phyloP scores from a whole-genome alignment of 2,329 filamentous ascomycete genomes.

The Clarireedia homoeocarpa region DNA sequence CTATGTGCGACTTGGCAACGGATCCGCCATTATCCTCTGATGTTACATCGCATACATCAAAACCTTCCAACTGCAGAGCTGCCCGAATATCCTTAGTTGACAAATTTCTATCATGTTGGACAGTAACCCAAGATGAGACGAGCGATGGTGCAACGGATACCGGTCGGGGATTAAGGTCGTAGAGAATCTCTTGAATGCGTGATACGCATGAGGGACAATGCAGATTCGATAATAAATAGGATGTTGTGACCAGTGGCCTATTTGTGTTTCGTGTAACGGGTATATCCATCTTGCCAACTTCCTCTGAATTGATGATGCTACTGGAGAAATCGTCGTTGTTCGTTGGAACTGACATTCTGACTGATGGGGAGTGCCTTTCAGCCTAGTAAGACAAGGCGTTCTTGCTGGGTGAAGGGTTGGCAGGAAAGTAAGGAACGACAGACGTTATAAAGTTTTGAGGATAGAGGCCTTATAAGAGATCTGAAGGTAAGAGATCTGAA shows the following conservation, averaged over 20 bases:
- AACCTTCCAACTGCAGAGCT: constrained; percentile 48
- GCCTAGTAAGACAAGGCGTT: neutral
- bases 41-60: constrained; percentile 42
- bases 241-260: constrained; percentile 16
- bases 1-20: constrained; percentile 6
- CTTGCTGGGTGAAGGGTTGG: no score
- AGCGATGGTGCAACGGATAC: constrained; percentile 60
- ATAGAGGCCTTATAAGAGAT: neutral
- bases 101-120: constrained; percentile 43
- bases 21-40: constrained; percentile 8
- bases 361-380: neutral
- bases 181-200: constrained; percentile 53
- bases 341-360: neutral
- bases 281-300: constrained; percentile 1
- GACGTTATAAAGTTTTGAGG: no score
- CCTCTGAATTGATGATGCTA: constrained; percentile 3
- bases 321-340: neutral
- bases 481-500: neutral
- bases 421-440: no score
- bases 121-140: constrained; percentile 60
- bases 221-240: constrained; percentile 62
- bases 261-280: neutral
- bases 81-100: constrained; percentile 36
- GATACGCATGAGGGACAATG: constrained; percentile 70
- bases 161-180: constrained; percentile 39